phyloP scores from a whole-genome alignment of 108 stramenopile genomes.

The Skeletonema potamos region DNA sequence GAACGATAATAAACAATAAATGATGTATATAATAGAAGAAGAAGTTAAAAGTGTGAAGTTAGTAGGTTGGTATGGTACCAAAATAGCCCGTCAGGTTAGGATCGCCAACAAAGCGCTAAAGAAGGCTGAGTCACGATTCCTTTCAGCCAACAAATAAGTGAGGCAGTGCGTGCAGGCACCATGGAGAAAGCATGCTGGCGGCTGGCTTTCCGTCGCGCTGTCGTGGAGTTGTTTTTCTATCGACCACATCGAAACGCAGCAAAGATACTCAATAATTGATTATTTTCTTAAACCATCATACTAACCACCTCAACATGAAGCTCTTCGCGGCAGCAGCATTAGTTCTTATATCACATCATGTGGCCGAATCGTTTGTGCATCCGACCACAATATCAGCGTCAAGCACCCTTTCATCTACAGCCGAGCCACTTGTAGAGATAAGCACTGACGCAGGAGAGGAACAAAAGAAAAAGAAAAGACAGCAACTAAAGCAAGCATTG shows the following conservation, averaged over 20 bases:
- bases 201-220: too few relatives aligned
- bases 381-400: neutral
- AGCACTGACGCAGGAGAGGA: neutral
- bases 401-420: neutral
- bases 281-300: too few relatives aligned
- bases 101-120: too few relatives aligned
- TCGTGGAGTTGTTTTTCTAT: too few relatives aligned
- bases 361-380: neutral
- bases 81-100: too few relatives aligned
- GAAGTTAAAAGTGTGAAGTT: neutral
- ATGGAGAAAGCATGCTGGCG: too few relatives aligned
- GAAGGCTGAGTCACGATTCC: too few relatives aligned
- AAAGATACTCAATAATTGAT: too few relatives aligned
- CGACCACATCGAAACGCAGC: too few relatives aligned
- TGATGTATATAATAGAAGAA: neutral
- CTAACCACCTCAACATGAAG: neutral
- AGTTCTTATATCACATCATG: neutral
- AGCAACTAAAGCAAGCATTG: slow-evolving; percentile 24
- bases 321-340: neutral
- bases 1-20: neutral
- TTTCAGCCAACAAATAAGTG: too few relatives aligned
- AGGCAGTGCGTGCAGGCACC: too few relatives aligned
- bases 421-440: neutral
- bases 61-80: too few relatives aligned
- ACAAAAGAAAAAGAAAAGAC: slow-evolving; percentile 10